Evolutionary conservation across 768 basidiomycete species (phyloP), one percentile per base, ranked within the genome.

Genomic region (Leucosporidium yakuticum): DNA sequence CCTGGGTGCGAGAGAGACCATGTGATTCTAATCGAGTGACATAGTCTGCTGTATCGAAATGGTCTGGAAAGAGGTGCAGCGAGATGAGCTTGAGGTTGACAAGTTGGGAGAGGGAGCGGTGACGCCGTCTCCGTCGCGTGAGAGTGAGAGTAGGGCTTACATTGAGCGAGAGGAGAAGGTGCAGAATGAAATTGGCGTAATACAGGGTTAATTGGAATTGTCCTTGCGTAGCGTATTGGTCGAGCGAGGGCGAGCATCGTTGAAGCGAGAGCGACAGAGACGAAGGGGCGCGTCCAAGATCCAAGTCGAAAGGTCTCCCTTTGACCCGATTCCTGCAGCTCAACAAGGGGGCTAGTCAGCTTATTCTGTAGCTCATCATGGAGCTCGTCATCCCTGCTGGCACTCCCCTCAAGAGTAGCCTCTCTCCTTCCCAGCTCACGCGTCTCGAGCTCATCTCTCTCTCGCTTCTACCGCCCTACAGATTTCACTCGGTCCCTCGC

Each of bases 31-130:
- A 81, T 47, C 91, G 86, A 79, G 91, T 87, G 49, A 97, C 92
- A 76, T 96, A 95, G 70, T 90, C 88, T 76, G 95, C 91, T 1
- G 94, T 97, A 77, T 98, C 95, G 73, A 98, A 97, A 77, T 94
- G 92, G 63, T 69, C 68, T 69, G 51, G 14, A 2, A 23, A 15
- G 21, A 36, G n/a, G 39, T 1, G 9, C 17, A 21, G 17, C 1
- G 31, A 0, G 57, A 9, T 25, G 19, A 19, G 55, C 17, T 20
- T 58, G 34, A 25, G 23, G 27, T 7, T 34, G 32, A 21, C 23
- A 34, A 20, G 17, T 15, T 29, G 63, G 15, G 58, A 31, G 55
- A 25, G 19, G 1, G 48, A 4, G 31, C 32, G 8, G 20, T 19
- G 60, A 47, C 31, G 62, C 56, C 25, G n/a, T 34, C 31, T 58